phyloP scores from a whole-genome alignment of 1,284 basidiomycete genomes.

The Papiliotrema nemorosa region DNA sequence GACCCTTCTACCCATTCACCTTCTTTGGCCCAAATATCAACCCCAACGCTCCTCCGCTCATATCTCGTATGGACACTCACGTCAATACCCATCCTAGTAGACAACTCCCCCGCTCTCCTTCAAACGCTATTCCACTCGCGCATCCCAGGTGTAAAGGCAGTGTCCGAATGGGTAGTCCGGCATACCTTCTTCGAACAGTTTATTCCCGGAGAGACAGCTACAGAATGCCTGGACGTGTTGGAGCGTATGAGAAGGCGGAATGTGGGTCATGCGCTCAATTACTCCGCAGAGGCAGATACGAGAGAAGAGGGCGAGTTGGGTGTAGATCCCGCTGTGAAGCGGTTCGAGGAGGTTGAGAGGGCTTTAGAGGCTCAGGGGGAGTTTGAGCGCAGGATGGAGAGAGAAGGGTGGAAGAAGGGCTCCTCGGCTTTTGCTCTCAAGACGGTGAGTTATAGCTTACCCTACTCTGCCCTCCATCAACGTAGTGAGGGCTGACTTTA shows the following conservation, averaged over 20 bases:
- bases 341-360: slow-evolving; percentile 66
- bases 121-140: slow-evolving; percentile 54
- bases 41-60: slow-evolving; percentile 56
- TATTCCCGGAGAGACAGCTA: slow-evolving; percentile 79
- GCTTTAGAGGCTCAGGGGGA: slow-evolving; percentile 68
- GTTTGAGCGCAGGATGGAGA: slow-evolving; percentile 63
- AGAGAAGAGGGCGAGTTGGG: slow-evolving; percentile 16
- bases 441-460: slow-evolving; percentile 53
- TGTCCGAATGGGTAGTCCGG: slow-evolving; percentile 69
- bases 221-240: slow-evolving; percentile 64
- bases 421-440: slow-evolving; percentile 80
- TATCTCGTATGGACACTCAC: slow-evolving; percentile 79
- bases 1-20: neutral
- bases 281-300: slow-evolving; percentile 79
- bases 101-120: slow-evolving; percentile 68
- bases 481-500: slow-evolving; percentile 4
- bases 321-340: slow-evolving; percentile 16
- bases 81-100: slow-evolving; percentile 70
- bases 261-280: slow-evolving; percentile 74
- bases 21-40: neutral
- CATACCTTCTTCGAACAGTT: slow-evolving; percentile 81
- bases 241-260: slow-evolving; percentile 62
- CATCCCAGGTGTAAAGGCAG: slow-evolving; percentile 62
- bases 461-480: neutral
- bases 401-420: slow-evolving; percentile 39